Percentiles rank a stretch among this genome's conserved stretches.
Conservation (phyloP, 331 rosid genomes). For the Prunus yedoensis region DNA sequence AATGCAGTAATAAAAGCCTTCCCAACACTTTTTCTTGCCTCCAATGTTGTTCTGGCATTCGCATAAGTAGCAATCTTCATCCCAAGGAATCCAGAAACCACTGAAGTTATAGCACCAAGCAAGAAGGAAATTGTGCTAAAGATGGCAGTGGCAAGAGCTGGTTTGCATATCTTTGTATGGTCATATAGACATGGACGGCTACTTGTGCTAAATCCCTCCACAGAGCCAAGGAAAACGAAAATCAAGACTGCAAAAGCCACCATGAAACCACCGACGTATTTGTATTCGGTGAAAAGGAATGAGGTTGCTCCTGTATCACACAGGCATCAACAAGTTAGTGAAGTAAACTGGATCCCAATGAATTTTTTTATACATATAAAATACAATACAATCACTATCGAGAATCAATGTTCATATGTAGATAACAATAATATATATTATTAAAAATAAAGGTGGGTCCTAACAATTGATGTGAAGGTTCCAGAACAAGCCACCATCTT, state of each 20-base stretch:
- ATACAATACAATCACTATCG: background rate
- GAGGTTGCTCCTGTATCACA: slow-evolving; percentile 86
- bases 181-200: slow-evolving; percentile 64
- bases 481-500: slow-evolving; percentile 25
- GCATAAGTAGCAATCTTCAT: slow-evolving; percentile 98
- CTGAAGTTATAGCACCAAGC: slow-evolving; percentile 86
- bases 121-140: slow-evolving; percentile 81
- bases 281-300: slow-evolving; percentile 77
- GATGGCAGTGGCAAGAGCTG: slow-evolving; percentile 88
- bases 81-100: slow-evolving; percentile 93
- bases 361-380: background rate
- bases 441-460: background rate
- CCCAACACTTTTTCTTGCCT: slow-evolving; percentile 94
- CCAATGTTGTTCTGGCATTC: slow-evolving; percentile 90
- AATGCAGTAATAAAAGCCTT: slow-evolving; percentile 90
- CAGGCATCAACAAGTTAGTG: slow-evolving; percentile 27
- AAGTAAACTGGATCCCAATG: background rate
- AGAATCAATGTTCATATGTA: background rate
- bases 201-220: slow-evolving; percentile 87
- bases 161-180: slow-evolving; percentile 66
- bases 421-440: no score
- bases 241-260: slow-evolving; percentile 79
- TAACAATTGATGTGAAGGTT: slow-evolving; percentile 32
- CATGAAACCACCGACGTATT: slow-evolving; percentile 87
- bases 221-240: slow-evolving; percentile 93